These are phyloP conservation scores for Juncus effusus DNA, from an alignment of 176 grass and related monocot species.

Conservation along the genomic window DNA sequence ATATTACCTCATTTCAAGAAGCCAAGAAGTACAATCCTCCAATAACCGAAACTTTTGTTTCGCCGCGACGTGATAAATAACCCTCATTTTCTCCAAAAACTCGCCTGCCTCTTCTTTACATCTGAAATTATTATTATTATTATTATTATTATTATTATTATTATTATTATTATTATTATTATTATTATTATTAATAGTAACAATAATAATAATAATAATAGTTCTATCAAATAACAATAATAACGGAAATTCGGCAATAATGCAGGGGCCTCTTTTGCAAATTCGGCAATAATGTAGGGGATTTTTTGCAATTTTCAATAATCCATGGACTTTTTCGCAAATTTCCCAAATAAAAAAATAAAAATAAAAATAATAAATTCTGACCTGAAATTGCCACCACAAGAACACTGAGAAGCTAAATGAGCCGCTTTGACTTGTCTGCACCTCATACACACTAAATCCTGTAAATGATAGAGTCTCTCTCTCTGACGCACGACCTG, in stretches of 20 bases:
- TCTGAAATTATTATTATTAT: conserved; percentile 31
- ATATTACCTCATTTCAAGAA: conserved; percentile 58
- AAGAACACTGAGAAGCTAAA: conserved; percentile 69
- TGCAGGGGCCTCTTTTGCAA: too few relatives aligned
- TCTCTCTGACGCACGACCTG: conserved; percentile 88
- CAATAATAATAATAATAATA: too few relatives aligned
- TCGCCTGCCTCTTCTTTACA: conserved; percentile 51
- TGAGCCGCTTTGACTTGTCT: conserved; percentile 87
- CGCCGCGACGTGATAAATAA: conserved; percentile 49
- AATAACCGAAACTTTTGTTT: conserved; percentile 64
- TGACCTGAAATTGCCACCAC: conserved; percentile 77
- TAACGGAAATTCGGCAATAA: too few relatives aligned
- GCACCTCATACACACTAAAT: conserved; percentile 73
- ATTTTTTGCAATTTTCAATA: too few relatives aligned
- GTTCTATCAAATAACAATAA: too few relatives aligned
- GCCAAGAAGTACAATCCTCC: conserved; percentile 62
- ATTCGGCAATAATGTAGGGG: too few relatives aligned
- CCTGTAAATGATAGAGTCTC: conserved; percentile 90
- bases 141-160: too few relatives aligned
- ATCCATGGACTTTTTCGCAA: too few relatives aligned
- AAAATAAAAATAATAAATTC: neutral
- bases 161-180: too few relatives aligned
- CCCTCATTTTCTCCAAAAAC: conserved; percentile 73
- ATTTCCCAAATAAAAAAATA: too few relatives aligned
- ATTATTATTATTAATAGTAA: too few relatives aligned